Conservation (phyloP, 2,329 filamentous ascomycete genomes). For the Neopestalotiopsis sp. region DNA sequence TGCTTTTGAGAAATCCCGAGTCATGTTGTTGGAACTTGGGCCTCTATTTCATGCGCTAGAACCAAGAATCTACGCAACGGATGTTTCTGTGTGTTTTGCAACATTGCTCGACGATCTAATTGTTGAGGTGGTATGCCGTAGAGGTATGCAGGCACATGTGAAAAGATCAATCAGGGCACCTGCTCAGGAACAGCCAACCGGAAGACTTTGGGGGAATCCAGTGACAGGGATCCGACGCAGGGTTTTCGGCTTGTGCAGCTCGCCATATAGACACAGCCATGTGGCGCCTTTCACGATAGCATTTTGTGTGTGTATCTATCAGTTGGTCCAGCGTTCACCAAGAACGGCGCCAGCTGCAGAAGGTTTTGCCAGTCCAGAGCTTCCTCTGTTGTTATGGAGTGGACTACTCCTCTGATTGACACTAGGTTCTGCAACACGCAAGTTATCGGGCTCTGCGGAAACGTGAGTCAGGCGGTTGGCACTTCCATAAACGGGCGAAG, state of each 20-base stretch:
- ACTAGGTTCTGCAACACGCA: background rate
- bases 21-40: background rate
- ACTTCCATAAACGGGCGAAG: background rate
- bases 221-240: background rate
- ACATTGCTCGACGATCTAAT: background rate
- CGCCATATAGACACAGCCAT: background rate
- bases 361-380: background rate
- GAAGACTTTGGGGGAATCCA: background rate
- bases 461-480: background rate
- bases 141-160: background rate
- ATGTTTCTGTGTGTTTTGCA: background rate
- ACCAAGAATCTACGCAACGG: background rate
- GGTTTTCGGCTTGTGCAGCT: background rate
- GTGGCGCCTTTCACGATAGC: background rate
- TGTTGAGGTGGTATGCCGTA: background rate
- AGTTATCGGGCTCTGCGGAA: background rate
- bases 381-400: background rate
- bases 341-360: background rate
- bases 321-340: background rate
- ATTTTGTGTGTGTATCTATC: background rate
- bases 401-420: background rate
- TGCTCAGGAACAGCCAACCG: background rate
- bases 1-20: background rate
- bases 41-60: background rate
- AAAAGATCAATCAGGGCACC: background rate